phyloP scores from a whole-genome alignment of 441 rosid species.

The Melastoma candidum region DNA sequence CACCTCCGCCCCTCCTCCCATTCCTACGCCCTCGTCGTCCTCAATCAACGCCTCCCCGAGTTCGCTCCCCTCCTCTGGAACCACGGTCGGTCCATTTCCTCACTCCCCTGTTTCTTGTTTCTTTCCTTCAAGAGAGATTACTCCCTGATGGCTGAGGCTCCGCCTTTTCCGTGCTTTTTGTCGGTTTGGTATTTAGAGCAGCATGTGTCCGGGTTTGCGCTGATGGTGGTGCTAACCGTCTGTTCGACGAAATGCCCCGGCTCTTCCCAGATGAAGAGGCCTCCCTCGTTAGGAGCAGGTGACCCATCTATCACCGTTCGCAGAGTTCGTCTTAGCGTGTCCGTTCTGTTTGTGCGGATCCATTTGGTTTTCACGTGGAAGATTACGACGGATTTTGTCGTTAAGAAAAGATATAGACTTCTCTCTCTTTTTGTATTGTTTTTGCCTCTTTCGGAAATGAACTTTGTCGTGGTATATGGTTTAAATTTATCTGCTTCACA shows the following conservation, averaged over 20 bases:
- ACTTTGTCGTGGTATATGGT: too few relatives aligned
- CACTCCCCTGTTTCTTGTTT: not conserved
- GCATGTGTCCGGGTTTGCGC: constrained; percentile 79
- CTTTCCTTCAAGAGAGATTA: not conserved
- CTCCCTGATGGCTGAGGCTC: not conserved
- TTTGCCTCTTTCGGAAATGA: too few relatives aligned
- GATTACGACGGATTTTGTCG: too few relatives aligned
- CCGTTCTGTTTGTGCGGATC: too few relatives aligned
- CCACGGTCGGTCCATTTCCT: constrained; percentile 42
- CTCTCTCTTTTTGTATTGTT: too few relatives aligned
- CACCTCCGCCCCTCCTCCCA: constrained; percentile 18
- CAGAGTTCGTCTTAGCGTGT: too few relatives aligned
- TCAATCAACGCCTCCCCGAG: constrained; percentile 64
- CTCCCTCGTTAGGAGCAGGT: constrained; percentile 50
- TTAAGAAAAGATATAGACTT: too few relatives aligned
- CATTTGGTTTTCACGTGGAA: too few relatives aligned
- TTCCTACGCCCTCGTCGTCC: constrained; percentile 56
- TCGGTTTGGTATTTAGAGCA: constrained; percentile 37
- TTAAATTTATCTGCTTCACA: too few relatives aligned
- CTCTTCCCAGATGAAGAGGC: constrained; percentile 55
- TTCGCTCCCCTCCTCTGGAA: constrained; percentile 84
- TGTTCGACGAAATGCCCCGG: constrained; percentile 82
- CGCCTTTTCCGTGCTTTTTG: not conserved
- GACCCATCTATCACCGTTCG: not conserved
- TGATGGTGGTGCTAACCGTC: constrained; percentile 96